phyloP scores from a whole-genome alignment of 768 basidiomycete species.

The Cystobasidium ongulense region DNA sequence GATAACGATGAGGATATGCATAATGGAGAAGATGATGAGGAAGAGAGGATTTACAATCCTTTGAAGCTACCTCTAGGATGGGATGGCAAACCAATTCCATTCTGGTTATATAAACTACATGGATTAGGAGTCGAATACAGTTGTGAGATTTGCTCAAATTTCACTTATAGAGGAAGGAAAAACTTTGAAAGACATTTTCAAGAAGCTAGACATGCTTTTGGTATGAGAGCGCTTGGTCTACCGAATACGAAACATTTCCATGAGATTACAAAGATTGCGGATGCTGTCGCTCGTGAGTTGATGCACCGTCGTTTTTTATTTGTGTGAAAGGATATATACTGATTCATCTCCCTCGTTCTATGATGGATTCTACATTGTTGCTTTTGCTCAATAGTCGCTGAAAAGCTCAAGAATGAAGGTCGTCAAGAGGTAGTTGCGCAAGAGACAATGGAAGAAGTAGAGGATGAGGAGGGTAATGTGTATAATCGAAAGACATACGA shows the following conservation, averaged over 20 bases:
- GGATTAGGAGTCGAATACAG: slow-evolving; percentile 95
- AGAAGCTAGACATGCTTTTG: slow-evolving; percentile 94
- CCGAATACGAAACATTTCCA: slow-evolving; percentile 99
- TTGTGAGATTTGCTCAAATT: slow-evolving; percentile 95
- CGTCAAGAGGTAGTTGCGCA: slow-evolving; percentile 82
- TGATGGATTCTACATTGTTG: too few relatives aligned
- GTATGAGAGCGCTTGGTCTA: slow-evolving; percentile 91
- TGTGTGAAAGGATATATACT: neutral
- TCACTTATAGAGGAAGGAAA: slow-evolving; percentile 95
- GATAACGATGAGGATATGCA: slow-evolving; percentile 51
- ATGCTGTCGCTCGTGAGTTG: slow-evolving; percentile 79
- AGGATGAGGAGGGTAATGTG: slow-evolving; percentile 97
- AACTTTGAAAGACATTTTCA: slow-evolving; percentile 96
- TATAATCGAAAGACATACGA: slow-evolving; percentile 69
- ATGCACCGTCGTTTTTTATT: neutral
- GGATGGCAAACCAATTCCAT: slow-evolving; percentile 99
- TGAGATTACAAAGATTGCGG: slow-evolving; percentile 93
- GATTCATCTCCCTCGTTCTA: neutral
- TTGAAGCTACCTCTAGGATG: slow-evolving; percentile 91
- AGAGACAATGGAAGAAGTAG: slow-evolving; percentile 94
- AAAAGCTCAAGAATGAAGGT: slow-evolving; percentile 96
- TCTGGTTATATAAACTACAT: slow-evolving; percentile 96
- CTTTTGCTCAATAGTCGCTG: slow-evolving; percentile 60
- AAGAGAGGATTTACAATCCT: slow-evolving; percentile 95
- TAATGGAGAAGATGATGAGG: slow-evolving; percentile 67